Conservation (phyloP, 2,329 filamentous ascomycete species). For the Trichoderma sp. region DNA sequence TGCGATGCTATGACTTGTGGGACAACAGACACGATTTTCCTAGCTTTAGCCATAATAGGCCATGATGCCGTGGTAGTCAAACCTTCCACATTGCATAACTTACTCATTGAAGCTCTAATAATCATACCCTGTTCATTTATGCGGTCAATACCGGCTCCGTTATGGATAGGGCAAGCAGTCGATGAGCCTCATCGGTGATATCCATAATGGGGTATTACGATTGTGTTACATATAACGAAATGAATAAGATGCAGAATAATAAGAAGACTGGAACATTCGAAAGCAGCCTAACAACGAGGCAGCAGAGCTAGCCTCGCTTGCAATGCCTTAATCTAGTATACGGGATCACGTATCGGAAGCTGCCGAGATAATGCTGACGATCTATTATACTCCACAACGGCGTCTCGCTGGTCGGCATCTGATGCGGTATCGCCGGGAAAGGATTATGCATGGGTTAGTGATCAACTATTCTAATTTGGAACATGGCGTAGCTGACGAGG, state of each 20-base stretch:
- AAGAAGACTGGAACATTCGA: not conserved
- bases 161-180: not conserved
- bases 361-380: not conserved
- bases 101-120: not conserved
- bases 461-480: not conserved
- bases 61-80: no score
- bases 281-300: not conserved
- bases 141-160: not conserved
- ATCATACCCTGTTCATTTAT: not conserved
- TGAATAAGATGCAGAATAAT: not conserved
- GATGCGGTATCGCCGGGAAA: not conserved
- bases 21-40: not conserved
- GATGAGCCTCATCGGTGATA: no score
- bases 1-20: not conserved
- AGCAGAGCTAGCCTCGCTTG: not conserved
- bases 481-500: not conserved
- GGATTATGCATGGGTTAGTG: not conserved
- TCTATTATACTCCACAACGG: not conserved
- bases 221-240: not conserved
- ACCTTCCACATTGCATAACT: not conserved
- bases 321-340: not conserved
- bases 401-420: not conserved
- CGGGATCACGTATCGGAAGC: not conserved
- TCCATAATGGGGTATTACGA: not conserved
- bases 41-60: no score